Base-by-base conservation (phyloP, 352 stramenopile genomes). In the Blastocystis sp. region DNA sequence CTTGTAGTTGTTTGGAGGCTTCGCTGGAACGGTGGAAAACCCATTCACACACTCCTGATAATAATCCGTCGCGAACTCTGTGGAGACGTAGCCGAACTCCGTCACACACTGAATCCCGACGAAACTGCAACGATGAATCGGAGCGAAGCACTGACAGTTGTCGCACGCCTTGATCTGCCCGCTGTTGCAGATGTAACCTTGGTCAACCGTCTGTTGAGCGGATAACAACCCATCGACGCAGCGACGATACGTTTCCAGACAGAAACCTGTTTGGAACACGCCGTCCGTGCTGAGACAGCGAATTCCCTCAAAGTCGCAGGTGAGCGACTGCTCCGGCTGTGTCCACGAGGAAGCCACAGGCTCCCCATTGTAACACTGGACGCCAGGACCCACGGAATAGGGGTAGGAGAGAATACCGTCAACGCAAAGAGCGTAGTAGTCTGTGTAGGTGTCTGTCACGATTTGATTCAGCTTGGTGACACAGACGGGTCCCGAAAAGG, bases 1-100 rank as follows among this genome's bases (percentile, higher is more conserved):
- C 48, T 81, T 81, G 53, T 81, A 81, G 51, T 81, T 81, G 29
- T 81, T 54, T 0, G 69, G 69, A 59, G 69, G 69, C 34, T 36
- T 54, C 34, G 46, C 11, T 18, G 75, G 75, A 76, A 85, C 36
- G 21, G 75, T 76, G 3, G 57, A 76, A 44, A 73, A 85, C 18
- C 75, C 75, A 51, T 85, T 40, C 38, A 85, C 42, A 72, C 75
- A 85, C 51, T 85, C 57, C 9, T 7, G 64, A 53, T 85, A 85
- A 54, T 73, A 85, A n/a, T 85, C 63, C 34, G 75, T 85, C 9
- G 69, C 69, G 69, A 54, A 54, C 42, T 61, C 69, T 16, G 69
- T 57, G 7, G 69, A 36, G 16, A 64, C 69, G 51, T 64, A 81
- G 11, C 49, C 49, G 53, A 81, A 81, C 40, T 81, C 69, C 46